Percentiles rank a stretch among this genome's conserved stretches.
phyloP scores from a whole-genome alignment of 2,329 filamentous ascomycete species.

The Truncatella angustata region DNA sequence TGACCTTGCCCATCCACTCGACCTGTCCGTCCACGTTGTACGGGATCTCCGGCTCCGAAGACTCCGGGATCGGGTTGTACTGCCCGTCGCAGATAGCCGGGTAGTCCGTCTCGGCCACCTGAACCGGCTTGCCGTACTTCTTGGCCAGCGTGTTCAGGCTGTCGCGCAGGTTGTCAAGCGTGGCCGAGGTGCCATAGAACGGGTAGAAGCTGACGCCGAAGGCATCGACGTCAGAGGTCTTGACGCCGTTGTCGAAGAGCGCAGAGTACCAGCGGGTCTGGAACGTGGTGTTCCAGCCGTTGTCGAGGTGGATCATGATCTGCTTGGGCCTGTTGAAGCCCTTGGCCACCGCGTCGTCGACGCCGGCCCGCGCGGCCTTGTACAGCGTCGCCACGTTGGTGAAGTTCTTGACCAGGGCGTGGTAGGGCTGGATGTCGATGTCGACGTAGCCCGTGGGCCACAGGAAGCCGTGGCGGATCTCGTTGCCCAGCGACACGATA shows the following conservation, averaged over 20 bases:
- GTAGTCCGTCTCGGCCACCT: conserved; percentile 7
- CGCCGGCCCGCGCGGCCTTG: conserved; percentile 21
- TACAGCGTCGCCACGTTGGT: conserved; percentile 26
- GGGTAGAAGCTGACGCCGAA: conserved; percentile 8
- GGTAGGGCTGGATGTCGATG: conserved; percentile 31
- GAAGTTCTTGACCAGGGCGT: conserved; percentile 28
- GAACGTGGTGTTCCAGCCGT: conserved; percentile 7
- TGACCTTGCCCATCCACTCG: conserved; percentile 8
- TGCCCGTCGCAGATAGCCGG: conserved; percentile 6
- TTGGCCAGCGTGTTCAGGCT: neutral
- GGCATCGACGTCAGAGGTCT: neutral
- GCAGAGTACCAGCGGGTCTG: conserved; percentile 8
- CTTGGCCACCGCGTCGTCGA: neutral
- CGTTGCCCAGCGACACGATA: conserved; percentile 37
- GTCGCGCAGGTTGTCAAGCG: neutral
- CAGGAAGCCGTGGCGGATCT: conserved; percentile 32
- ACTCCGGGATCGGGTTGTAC: conserved; percentile 4
- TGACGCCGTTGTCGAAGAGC: conserved; percentile 5
- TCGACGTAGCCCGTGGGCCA: conserved; percentile 30
- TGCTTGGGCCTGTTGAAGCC: neutral
- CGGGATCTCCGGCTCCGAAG: conserved; percentile 5
- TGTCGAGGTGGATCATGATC: conserved; percentile 8
- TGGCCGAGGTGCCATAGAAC: conserved; percentile 5
- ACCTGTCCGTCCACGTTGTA: conserved; percentile 4
- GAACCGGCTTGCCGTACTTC: conserved; percentile 3